These are phyloP conservation scores for Fusarium pilosicola DNA, from an alignment of 2,329 filamentous ascomycete genomes.

Conservation along the genomic window DNA sequence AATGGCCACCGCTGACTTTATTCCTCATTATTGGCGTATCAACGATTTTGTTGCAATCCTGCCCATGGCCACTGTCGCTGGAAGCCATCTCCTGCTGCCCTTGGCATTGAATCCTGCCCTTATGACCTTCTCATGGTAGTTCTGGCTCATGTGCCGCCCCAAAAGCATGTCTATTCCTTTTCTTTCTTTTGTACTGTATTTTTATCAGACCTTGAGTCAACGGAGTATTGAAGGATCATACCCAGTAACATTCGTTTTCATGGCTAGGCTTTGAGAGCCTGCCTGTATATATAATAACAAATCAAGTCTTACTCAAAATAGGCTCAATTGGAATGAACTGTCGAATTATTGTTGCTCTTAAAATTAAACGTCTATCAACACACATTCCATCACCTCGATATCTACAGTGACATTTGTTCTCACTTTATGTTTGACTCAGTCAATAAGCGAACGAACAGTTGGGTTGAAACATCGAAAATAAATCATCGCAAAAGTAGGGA, in stretches of 20 bases:
- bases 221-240: conserved; percentile 20
- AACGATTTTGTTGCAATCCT: conserved; percentile 79
- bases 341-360: neutral
- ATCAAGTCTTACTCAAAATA: neutral
- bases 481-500: neutral
- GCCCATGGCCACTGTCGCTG: conserved; percentile 77
- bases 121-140: conserved; percentile 80
- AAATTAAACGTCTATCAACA: neutral
- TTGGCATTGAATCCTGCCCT: conserved; percentile 80
- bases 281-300: neutral
- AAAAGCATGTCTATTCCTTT: conserved; percentile 9
- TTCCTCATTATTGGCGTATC: conserved; percentile 74
- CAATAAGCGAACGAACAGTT: neutral
- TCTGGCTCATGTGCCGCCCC: neutral
- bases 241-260: conserved; percentile 15
- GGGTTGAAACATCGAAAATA: neutral
- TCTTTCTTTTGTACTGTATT: neutral
- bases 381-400: neutral
- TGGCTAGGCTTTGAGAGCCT: neutral
- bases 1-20: conserved; percentile 69
- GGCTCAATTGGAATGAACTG: neutral
- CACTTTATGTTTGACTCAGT: neutral
- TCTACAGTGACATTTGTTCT: neutral
- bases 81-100: conserved; percentile 75
- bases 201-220: neutral